Percentiles rank a stretch among this genome's conserved stretches.
These are phyloP conservation scores for Haplosporangium sp. DNA, from an alignment of 371 early-diverging fungal species.

Conservation along the genomic window DNA sequence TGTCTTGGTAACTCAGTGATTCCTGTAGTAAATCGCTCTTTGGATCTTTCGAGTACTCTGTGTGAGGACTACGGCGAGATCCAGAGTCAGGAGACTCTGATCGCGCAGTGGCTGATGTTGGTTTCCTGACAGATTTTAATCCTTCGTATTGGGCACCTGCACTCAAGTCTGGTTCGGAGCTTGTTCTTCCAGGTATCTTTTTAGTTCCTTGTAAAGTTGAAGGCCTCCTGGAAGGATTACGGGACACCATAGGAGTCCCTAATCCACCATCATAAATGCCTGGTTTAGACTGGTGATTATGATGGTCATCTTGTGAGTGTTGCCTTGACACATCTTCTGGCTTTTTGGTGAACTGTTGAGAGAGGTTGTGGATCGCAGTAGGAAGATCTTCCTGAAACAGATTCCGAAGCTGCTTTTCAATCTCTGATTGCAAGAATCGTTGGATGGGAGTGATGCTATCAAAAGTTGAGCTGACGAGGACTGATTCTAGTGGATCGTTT, in stretches of 20 bases:
- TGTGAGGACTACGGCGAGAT: slow-evolving; percentile 38
- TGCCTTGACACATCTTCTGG: slow-evolving; percentile 36
- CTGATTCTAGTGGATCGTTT: slow-evolving; percentile 94
- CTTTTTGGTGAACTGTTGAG: slow-evolving; percentile 63
- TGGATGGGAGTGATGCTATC: slow-evolving; percentile 90
- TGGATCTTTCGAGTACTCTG: slow-evolving; percentile 29
- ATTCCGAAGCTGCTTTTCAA: slow-evolving; percentile 88
- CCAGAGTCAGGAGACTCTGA: slow-evolving; percentile 44
- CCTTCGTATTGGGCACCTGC: slow-evolving; percentile 44
- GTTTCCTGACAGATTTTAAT: slow-evolving; percentile 34
- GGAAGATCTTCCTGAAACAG: slow-evolving; percentile 96
- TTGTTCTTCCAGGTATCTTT: slow-evolving; percentile 37
- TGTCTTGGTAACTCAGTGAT: slow-evolving; percentile 29
- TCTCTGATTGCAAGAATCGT: slow-evolving; percentile 89
- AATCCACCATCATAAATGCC: slow-evolving; percentile 45
- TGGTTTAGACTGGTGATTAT: slow-evolving; percentile 9
- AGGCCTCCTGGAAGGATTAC: slow-evolving; percentile 47
- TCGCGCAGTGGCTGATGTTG: slow-evolving; percentile 52
- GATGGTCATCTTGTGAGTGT: slow-evolving; percentile 37
- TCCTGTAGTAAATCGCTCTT: slow-evolving; percentile 37
- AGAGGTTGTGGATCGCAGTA: slow-evolving; percentile 90
- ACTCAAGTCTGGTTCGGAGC: slow-evolving; percentile 49
- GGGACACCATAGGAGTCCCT: slow-evolving; percentile 48
- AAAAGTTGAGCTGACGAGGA: slow-evolving; percentile 94
- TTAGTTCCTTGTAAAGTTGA: slow-evolving; percentile 28